Base-by-base conservation (phyloP, 306 rosid genomes). In the Corylus americana region DNA sequence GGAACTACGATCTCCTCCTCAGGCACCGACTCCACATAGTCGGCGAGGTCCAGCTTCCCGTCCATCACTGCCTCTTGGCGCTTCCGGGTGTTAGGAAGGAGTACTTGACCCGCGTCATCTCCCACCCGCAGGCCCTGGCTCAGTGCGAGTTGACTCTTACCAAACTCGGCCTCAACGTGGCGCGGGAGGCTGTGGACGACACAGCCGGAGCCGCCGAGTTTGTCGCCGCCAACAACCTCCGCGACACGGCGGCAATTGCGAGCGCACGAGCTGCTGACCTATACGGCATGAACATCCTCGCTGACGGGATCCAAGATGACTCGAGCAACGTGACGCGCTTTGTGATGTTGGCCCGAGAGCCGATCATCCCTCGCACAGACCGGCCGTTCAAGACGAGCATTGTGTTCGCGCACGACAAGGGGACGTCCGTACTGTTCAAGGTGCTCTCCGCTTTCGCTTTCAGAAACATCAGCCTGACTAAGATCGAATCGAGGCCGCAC, bases 21-120 rank as follows among this genome's bases (percentile, higher is more conserved):
- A 97, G 98, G 11, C 98, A 95, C 81, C 96, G 97, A 10, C 98
- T 95, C 76, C 98, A 95, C 82, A 95, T 95, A 84, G 98, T 95
- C 59, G 98, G 98, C 2, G 98, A 95, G 80, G 98, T 95, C 7
- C 98, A 95, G 57, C 83, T 92, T 3, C 91, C 97, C 0, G 98
- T 95, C 7, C 98, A 95, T 73, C 98, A 95, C 94, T 95, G 98
- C 86, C 98, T 95, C 47, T 79, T 95, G 1, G 91, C 98, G 1
- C 88, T 92, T 20, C 98, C 98, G 0, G 97, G 98, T 2, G 89
- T 91, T 59, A 82, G 97, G 0, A 92, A 91, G 20, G 98, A 95
- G 18, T 95, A 79, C 76, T 81, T 95, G 20, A 90, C 76, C 78
- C 88, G 98, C 25, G 97, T 95, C 47, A 95, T 95, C 27, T 95